A percentile compares a stretch with the other conserved stretches of the same genome.
Evolutionary conservation across 2,329 filamentous ascomycete genomes (phyloP).

Genomic region (Raffaelea albimanens): DNA sequence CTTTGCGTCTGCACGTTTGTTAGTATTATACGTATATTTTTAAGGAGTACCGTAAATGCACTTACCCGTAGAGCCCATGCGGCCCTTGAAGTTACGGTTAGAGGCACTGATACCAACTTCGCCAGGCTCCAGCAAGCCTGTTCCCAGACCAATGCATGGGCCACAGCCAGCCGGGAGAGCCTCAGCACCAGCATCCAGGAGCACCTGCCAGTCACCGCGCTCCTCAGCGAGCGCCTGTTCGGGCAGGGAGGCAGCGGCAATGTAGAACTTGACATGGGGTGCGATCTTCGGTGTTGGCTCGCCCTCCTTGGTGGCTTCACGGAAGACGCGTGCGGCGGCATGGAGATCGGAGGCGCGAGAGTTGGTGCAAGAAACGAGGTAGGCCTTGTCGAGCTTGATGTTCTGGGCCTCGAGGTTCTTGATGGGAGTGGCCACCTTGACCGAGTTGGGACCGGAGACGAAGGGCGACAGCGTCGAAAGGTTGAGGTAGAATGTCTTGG

Average conservation of each 20-base stretch:
- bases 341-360: conserved; percentile 70
- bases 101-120: conserved; percentile 77
- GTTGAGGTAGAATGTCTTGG: conserved; percentile 74
- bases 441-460: conserved; percentile 80
- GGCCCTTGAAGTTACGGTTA: conserved; percentile 86
- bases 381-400: conserved; percentile 75
- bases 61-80: conserved; percentile 61
- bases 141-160: conserved; percentile 71
- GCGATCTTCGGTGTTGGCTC: conserved; percentile 57
- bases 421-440: conserved; percentile 77
- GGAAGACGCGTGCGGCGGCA: conserved; percentile 77
- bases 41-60: neutral
- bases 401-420: conserved; percentile 60
- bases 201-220: conserved; percentile 73
- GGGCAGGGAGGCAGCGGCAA: conserved; percentile 71
- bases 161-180: conserved; percentile 66
- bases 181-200: conserved; percentile 71
- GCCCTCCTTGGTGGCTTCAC: conserved; percentile 59
- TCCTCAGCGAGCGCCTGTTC: conserved; percentile 75
- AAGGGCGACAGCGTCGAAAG: conserved; percentile 77
- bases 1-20: conserved; percentile 45
- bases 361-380: conserved; percentile 87
- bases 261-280: conserved; percentile 72
- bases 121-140: conserved; percentile 70
- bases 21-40: too few relatives aligned